These are phyloP conservation scores for Mesotaenium endlicherianum DNA, from an alignment of 139 green algal species.

Conservation along the genomic window DNA sequence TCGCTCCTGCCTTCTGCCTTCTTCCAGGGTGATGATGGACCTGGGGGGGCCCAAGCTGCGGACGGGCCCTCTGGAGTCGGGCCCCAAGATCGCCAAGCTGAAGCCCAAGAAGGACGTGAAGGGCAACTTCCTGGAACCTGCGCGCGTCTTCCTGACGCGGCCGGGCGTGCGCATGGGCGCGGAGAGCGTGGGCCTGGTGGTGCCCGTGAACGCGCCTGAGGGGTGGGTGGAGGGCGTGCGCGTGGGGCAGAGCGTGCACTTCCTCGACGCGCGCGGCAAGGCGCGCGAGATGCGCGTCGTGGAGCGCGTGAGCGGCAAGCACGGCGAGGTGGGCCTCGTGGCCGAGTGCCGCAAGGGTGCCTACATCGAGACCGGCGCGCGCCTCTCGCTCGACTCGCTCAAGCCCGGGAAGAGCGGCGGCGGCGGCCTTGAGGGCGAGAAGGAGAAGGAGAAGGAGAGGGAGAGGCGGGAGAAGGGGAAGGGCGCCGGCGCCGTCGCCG, in stretches of 20 bases:
- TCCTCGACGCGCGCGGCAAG: constrained; percentile 30
- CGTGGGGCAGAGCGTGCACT: not conserved
- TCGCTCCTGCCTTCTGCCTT: too few species aligned
- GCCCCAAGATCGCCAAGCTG: not conserved
- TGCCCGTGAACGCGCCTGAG: not conserved
- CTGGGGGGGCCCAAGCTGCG: constrained; percentile 41
- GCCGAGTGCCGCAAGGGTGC: constrained; percentile 11
- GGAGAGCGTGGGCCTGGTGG: not conserved
- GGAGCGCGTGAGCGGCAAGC: not conserved
- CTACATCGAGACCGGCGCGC: constrained; percentile 9
- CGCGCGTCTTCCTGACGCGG: not conserved
- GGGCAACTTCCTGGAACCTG: constrained; percentile 9
- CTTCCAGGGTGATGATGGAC: constrained; percentile 40
- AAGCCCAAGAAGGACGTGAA: constrained; percentile 18
- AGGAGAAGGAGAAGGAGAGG: not conserved
- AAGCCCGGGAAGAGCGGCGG: too few species aligned
- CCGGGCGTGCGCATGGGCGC: not conserved
- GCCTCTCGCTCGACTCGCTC: not conserved
- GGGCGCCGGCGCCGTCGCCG: too few species aligned
- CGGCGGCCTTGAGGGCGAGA: too few species aligned
- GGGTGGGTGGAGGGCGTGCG: not conserved
- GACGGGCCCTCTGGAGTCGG: constrained; percentile 16
- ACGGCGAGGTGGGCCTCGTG: not conserved
- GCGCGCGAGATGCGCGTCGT: not conserved
- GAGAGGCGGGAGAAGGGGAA: not conserved